Evolutionary conservation across 495 filamentous ascomycete species (phyloP), one percentile per base, ranked within the genome.

Genomic region (Aspergillus coremiiformis): DNA sequence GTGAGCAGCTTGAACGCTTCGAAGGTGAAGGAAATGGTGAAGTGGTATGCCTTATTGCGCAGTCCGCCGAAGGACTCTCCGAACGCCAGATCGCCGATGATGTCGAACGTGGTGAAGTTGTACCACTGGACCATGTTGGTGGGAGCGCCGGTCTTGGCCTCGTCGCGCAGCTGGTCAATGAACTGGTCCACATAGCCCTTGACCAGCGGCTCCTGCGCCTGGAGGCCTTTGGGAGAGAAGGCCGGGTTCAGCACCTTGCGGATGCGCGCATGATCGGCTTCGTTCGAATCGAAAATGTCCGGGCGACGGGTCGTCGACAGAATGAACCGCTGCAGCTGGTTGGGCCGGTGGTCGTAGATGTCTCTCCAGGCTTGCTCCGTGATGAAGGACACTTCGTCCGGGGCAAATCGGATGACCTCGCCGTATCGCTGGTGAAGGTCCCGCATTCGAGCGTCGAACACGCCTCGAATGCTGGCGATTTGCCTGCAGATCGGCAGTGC

Each of bases 41-140:
- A 19, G 7, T 37, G 33, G 17, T 37, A 37, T 12, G n/a, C 33
- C 6, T 19, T n/a, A n/a, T n/a, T 65, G 20, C 75, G 59, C 10
- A 82, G 59, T 24, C 75, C 75, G n/a, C 69, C 69, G 47, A 83
- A 82, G 27, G 66, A 67, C 49, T 81, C 70, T 1, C 74, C 78
- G 51, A 78, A 77, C 1, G 67, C 63, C 6, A 37, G 33, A 8
- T 37, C 33, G 33, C 33, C 33, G 33, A 37, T 37, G 3, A 37
- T n/a, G 12, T 37, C 33, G 15, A 37, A 37, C 6, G 33, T 37
- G 2, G 33, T 37, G 33, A 37, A 19, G 7, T 37, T 37, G 17
- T 37, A 37, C 33, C 33, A 37, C 33, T 37, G n/a, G 14, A 37
- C 33, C 33, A 37, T 37, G 4, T 78, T 66, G 49, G 78, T 75